Evolutionary conservation across 805 yeast genomes (phyloP).

Genomic region (Candida vartiovaarae): DNA sequence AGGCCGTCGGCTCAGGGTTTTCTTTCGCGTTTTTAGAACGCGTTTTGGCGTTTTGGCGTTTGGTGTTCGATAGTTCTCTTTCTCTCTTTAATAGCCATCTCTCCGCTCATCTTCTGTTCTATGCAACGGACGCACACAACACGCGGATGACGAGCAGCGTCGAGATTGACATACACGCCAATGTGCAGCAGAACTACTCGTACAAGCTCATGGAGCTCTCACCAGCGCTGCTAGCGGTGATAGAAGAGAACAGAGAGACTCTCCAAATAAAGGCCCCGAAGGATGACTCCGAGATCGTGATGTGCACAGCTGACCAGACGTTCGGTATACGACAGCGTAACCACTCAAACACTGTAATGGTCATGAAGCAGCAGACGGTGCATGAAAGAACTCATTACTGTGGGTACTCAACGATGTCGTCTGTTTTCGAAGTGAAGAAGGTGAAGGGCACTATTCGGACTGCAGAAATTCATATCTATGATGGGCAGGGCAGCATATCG

Average conservation of each 20-base stretch:
- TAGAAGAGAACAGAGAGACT: constrained; percentile 23
- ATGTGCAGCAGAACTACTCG: constrained; percentile 23
- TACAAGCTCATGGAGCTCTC: constrained; percentile 48
- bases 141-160: constrained; percentile 2
- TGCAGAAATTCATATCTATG: constrained; percentile 29
- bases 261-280: constrained; percentile 26
- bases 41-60: too few species aligned
- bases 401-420: constrained; percentile 28
- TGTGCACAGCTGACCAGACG: constrained; percentile 53
- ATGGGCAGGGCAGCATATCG: constrained; percentile 23
- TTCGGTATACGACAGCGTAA: constrained; percentile 70
- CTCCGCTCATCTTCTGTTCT: too few species aligned
- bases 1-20: too few species aligned
- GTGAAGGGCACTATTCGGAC: constrained; percentile 27
- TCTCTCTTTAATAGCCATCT: too few species aligned
- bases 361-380: constrained; percentile 30
- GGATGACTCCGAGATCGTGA: constrained; percentile 38
- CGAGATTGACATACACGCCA: constrained; percentile 7
- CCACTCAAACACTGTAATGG: constrained; percentile 78
- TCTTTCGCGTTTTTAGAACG: too few species aligned
- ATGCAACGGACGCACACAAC: too few species aligned
- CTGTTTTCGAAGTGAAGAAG: constrained; percentile 32
- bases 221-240: constrained; percentile 36
- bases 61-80: too few species aligned
- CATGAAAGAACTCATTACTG: constrained; percentile 21